phyloP scores from a whole-genome alignment of 2,329 filamentous ascomycete species.

The Aspergillus luchuensis region DNA sequence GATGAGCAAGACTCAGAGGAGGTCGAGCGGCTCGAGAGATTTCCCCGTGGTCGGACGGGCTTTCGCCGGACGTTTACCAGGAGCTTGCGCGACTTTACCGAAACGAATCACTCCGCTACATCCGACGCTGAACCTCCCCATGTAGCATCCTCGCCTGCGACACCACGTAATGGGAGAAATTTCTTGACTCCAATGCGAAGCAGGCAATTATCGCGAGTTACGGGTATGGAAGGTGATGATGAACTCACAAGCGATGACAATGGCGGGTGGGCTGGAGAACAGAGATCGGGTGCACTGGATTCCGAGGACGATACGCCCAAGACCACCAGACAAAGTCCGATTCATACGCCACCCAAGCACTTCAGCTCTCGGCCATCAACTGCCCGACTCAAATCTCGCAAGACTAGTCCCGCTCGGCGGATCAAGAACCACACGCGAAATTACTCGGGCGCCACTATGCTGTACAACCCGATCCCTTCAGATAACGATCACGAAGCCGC shows the following conservation, averaged over 20 bases:
- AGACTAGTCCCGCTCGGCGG: slow-evolving; percentile 38
- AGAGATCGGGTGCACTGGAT: slow-evolving; percentile 22
- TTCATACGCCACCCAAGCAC: slow-evolving; percentile 35
- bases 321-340: slow-evolving; percentile 19
- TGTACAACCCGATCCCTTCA: slow-evolving; percentile 70
- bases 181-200: slow-evolving; percentile 36
- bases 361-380: slow-evolving; percentile 44
- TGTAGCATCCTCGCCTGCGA: slow-evolving; percentile 36
- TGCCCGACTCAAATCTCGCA: slow-evolving; percentile 44
- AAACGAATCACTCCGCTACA: slow-evolving; percentile 55
- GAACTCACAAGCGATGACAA: slow-evolving; percentile 84
- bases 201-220: slow-evolving; percentile 59
- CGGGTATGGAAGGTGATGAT: slow-evolving; percentile 85
- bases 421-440: slow-evolving; percentile 66
- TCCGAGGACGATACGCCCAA: slow-evolving; percentile 21
- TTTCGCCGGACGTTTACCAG: slow-evolving; percentile 38
- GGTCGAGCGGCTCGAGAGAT: slow-evolving; percentile 59
- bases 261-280: slow-evolving; percentile 48
- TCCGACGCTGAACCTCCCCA: slow-evolving; percentile 56
- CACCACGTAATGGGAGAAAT: slow-evolving; percentile 36
- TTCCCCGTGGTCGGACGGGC: slow-evolving; percentile 54
- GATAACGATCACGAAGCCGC: slow-evolving; percentile 45
- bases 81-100: slow-evolving; percentile 51
- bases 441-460: slow-evolving; percentile 77
- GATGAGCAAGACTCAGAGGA: slow-evolving; percentile 62